These are phyloP conservation scores for Phytophthora europaea DNA, from an alignment of 352 stramenopile species.

Conservation along the genomic window DNA sequence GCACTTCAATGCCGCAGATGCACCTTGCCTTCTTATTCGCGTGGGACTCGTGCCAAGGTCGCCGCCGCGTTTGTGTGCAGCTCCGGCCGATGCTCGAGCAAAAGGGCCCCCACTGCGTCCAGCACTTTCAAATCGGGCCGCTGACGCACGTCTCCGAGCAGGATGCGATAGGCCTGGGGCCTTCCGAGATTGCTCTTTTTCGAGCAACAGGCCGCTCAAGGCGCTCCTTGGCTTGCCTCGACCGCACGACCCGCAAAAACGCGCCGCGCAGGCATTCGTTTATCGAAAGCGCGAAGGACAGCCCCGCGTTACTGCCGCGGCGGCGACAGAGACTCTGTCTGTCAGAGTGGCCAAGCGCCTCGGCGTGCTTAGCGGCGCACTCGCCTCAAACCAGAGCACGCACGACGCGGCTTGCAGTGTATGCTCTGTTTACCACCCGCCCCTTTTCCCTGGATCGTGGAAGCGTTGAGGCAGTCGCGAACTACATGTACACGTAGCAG, in stretches of 20 bases:
- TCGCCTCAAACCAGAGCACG: slow-evolving; percentile 11
- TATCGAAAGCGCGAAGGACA: slow-evolving; percentile 19
- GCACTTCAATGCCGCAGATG: slow-evolving; percentile 19
- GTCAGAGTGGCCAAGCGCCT: slow-evolving; percentile 20
- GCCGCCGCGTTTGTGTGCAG: slow-evolving; percentile 13
- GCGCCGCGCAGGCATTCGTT: slow-evolving; percentile 20
- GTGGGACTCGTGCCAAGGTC: slow-evolving; percentile 23
- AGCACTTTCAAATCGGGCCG: slow-evolving; percentile 37
- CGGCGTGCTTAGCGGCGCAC: background rate
- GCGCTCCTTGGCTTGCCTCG: background rate
- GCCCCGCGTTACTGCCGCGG: background rate
- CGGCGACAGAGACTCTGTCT: background rate
- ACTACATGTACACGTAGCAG: background rate
- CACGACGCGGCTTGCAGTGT: slow-evolving; percentile 1
- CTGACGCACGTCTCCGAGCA: slow-evolving; percentile 28
- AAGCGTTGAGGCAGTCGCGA: slow-evolving; percentile 3
- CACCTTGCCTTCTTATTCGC: slow-evolving; percentile 31
- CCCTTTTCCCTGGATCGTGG: background rate
- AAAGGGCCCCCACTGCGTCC: slow-evolving; percentile 20
- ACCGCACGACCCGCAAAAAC: slow-evolving; percentile 38
- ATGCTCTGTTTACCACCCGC: background rate
- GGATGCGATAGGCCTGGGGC: slow-evolving; percentile 13
- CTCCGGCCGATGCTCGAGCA: background rate
- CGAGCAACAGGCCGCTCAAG: slow-evolving; percentile 17
- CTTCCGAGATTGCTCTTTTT: slow-evolving; percentile 35